A percentile compares a stretch with the other conserved stretches of the same genome.
phyloP scores from a whole-genome alignment of 1,139 yeast genomes.

The Magnusiomyces tetraspermus region DNA sequence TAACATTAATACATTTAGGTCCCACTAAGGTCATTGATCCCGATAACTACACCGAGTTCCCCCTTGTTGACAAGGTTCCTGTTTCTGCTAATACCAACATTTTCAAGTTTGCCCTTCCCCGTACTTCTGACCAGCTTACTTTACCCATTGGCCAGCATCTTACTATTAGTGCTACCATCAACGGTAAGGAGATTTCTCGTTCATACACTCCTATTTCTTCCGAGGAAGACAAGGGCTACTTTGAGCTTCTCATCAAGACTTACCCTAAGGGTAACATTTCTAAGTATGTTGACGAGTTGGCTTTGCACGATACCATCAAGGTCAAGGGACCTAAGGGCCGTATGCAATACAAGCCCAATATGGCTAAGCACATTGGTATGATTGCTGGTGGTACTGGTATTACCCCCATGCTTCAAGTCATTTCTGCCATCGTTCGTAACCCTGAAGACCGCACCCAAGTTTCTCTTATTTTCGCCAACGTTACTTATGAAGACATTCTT shows the following conservation, averaged over 20 bases:
- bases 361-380: conserved; percentile 64
- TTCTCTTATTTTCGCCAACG: conserved; percentile 66
- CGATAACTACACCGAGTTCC: conserved; percentile 63
- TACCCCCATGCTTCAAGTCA: conserved; percentile 84
- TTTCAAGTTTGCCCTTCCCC: conserved; percentile 74
- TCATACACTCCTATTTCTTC: conserved; percentile 87
- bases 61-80: conserved; percentile 64
- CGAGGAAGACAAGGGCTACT: conserved; percentile 67
- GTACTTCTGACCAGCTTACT: conserved; percentile 61
- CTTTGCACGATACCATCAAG: conserved; percentile 54
- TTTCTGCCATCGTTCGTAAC: conserved; percentile 63
- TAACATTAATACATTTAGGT: too few relatives aligned
- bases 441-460: conserved; percentile 72
- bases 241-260: conserved; percentile 77
- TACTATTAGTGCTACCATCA: conserved; percentile 44
- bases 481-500: conserved; percentile 67
- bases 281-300: conserved; percentile 54
- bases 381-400: conserved; percentile 94
- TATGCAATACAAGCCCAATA: conserved; percentile 72
- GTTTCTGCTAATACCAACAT: conserved; percentile 72
- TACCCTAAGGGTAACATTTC: conserved; percentile 84
- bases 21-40: conserved; percentile 47
- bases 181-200: conserved; percentile 71
- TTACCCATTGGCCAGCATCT: conserved; percentile 91
- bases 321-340: conserved; percentile 90